Conservation (phyloP, 805 yeast genomes). For the Saccharomycopsis fodiens region DNA sequence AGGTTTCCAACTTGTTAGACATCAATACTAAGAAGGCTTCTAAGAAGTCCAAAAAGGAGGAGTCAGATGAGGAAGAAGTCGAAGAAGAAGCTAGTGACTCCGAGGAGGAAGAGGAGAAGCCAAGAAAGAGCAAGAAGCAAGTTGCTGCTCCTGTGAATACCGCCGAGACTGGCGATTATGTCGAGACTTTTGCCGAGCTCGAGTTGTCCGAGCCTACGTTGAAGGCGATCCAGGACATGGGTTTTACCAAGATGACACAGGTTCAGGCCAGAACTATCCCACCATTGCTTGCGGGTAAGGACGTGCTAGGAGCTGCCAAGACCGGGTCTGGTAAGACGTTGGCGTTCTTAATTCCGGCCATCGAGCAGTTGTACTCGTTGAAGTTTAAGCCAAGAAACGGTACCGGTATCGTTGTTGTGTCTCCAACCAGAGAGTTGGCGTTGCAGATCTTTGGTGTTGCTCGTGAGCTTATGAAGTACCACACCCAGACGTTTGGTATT, state of each 20-base stretch:
- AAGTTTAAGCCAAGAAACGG: conserved; percentile 97
- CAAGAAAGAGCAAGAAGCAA: conserved; percentile 23
- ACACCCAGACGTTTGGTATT: conserved; percentile 90
- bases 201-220: conserved; percentile 75
- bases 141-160: conserved; percentile 23
- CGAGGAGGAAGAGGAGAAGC: conserved; percentile 21
- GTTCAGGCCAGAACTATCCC: conserved; percentile 97
- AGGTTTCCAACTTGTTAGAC: conserved; percentile 47
- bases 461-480: conserved; percentile 82
- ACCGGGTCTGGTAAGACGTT: conserved; percentile 98
- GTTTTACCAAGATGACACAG: conserved; percentile 84
- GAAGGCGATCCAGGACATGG: conserved; percentile 80
- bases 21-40: conserved; percentile 29
- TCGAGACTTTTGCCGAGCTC: conserved; percentile 37
- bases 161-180: conserved; percentile 15
- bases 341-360: conserved; percentile 93
- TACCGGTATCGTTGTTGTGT: conserved; percentile 90
- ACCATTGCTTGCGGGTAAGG: conserved; percentile 92
- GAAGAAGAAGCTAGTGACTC: conserved; percentile 21
- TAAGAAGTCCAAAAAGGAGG: conserved; percentile 21
- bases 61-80: conserved; percentile 19
- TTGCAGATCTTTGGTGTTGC: conserved; percentile 97
- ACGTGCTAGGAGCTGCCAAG: conserved; percentile 98
- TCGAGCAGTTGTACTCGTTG: conserved; percentile 81
- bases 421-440: conserved; percentile 97